Conservation (phyloP, 2,329 filamentous ascomycete genomes). For the Bipolaris sorokiniana region DNA sequence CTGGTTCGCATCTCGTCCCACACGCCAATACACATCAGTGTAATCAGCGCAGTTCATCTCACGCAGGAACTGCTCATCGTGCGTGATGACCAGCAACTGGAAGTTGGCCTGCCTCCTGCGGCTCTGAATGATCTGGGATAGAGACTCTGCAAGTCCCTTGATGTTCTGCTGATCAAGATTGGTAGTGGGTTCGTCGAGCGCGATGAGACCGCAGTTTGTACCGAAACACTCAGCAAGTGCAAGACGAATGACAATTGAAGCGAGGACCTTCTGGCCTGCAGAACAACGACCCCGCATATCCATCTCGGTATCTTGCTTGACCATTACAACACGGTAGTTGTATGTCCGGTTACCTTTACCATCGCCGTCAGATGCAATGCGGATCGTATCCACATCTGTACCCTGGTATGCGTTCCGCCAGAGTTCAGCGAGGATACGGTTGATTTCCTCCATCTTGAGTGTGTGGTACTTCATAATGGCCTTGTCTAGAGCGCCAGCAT, state of each 20-base stretch:
- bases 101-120: constrained; percentile 90
- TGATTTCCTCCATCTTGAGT: constrained; percentile 98
- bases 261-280: constrained; percentile 94
- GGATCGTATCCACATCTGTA: constrained; percentile 94
- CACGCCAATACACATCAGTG: constrained; percentile 87
- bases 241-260: constrained; percentile 95
- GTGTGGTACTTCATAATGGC: constrained; percentile 97
- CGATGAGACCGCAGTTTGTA: constrained; percentile 92
- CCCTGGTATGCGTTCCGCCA: constrained; percentile 97
- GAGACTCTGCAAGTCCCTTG: constrained; percentile 78
- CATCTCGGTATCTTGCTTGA: constrained; percentile 97
- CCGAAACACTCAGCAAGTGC: constrained; percentile 97
- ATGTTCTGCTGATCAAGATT: constrained; percentile 97
- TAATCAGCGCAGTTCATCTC: constrained; percentile 96
- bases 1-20: constrained; percentile 81
- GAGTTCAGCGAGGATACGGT: constrained; percentile 91
- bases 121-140: constrained; percentile 85
- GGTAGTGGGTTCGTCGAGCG: constrained; percentile 95
- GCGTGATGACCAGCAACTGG: constrained; percentile 97
- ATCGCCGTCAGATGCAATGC: constrained; percentile 92
- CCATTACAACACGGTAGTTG: constrained; percentile 97
- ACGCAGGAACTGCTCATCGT: constrained; percentile 94
- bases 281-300: constrained; percentile 99
- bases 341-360: constrained; percentile 78
- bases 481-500: constrained; percentile 83